Evolutionary conservation across 2,329 filamentous ascomycete genomes (phyloP).

Genomic region (Apiospora phragmitis): DNA sequence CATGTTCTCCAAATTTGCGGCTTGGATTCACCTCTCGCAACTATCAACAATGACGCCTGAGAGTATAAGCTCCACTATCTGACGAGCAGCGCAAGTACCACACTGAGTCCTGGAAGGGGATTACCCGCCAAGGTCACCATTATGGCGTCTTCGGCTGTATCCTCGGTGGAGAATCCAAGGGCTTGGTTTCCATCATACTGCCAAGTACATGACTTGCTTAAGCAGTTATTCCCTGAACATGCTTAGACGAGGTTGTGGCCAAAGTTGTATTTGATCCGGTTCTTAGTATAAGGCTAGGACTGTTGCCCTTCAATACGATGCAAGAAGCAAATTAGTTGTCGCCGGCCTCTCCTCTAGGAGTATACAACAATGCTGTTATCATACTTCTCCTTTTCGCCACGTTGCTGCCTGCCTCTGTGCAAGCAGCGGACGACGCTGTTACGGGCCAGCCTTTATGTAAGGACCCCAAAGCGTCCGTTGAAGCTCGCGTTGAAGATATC

Average conservation of each 20-base stretch:
- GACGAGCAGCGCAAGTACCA: neutral
- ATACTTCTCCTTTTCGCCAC: constrained; percentile 17
- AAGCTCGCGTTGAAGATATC: constrained; percentile 66
- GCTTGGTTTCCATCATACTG: neutral
- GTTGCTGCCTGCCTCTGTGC: constrained; percentile 19
- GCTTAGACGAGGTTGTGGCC: neutral
- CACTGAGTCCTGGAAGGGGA: neutral
- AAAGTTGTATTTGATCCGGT: neutral
- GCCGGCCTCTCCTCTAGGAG: constrained; percentile 20
- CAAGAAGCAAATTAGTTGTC: neutral
- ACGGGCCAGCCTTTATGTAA: constrained; percentile 54
- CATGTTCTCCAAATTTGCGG: constrained; percentile 3
- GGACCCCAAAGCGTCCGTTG: constrained; percentile 60
- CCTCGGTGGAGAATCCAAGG: neutral
- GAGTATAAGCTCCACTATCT: neutral
- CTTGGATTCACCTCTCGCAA: neutral
- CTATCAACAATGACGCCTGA: neutral
- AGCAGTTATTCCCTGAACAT: neutral
- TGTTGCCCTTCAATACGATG: too few species aligned
- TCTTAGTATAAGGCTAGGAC: neutral
- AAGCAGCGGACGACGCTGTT: constrained; percentile 13
- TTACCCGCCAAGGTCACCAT: neutral
- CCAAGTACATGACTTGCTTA: neutral
- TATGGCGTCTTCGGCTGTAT: neutral
- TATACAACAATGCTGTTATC: constrained; percentile 14